Conservation (phyloP, 768 basidiomycete species). For the Russula vinacea region DNA sequence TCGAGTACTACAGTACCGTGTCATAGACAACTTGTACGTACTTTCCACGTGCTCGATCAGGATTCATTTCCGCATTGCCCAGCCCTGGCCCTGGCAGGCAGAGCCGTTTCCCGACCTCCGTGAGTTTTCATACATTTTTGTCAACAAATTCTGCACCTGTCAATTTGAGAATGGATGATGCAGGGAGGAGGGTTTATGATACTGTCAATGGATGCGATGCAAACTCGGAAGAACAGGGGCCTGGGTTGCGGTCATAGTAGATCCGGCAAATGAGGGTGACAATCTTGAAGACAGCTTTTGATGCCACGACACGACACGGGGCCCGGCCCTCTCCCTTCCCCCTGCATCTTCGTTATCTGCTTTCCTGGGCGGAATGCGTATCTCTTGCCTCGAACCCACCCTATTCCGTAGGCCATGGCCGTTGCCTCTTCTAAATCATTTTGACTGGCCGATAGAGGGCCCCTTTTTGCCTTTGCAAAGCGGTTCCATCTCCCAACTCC, state of each 20-base stretch:
- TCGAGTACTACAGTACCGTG: not conserved
- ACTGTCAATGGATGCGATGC: not conserved
- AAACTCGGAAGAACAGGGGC: not conserved
- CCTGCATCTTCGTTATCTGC: not conserved
- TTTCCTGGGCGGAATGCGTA: not conserved
- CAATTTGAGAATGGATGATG: not conserved
- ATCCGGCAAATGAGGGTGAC: conserved; percentile 11
- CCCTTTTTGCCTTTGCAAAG: not conserved
- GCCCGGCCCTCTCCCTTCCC: not conserved
- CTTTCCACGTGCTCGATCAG: conserved; percentile 2
- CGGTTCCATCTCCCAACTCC: not conserved
- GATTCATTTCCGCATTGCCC: conserved; percentile 12
- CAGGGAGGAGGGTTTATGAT: not conserved
- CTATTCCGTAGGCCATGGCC: conserved; percentile 7
- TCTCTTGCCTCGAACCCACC: not conserved
- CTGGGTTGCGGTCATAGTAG: not conserved
- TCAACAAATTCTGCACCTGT: not conserved
- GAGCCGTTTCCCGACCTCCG: not conserved
- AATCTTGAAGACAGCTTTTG: not conserved
- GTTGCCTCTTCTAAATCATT: not conserved
- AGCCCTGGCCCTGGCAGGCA: not conserved
- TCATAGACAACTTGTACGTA: conserved; percentile 21
- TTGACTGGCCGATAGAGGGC: conserved; percentile 6
- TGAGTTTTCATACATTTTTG: conserved; percentile 3
- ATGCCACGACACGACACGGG: not conserved